Evolutionary conservation across 2,329 filamentous ascomycete genomes (phyloP).

Genomic region (Cordyceps javanica): DNA sequence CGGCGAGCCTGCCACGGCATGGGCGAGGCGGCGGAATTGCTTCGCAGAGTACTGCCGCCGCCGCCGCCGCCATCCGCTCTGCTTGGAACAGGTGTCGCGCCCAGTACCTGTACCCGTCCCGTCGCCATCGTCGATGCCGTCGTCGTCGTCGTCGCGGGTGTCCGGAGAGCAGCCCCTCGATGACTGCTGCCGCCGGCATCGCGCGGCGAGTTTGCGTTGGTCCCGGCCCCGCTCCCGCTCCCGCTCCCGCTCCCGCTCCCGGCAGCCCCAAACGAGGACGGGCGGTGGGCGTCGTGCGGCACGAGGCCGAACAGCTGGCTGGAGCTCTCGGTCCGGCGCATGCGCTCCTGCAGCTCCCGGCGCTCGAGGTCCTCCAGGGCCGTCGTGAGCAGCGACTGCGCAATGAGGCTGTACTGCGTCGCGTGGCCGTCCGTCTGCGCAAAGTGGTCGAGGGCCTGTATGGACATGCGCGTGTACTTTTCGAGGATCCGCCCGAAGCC

Average conservation of each 20-base stretch:
- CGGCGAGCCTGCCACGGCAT: background rate
- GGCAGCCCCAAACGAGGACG: too few species aligned
- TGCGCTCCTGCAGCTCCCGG: slow-evolving; percentile 40
- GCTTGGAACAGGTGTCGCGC: background rate
- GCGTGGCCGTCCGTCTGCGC: slow-evolving; percentile 44
- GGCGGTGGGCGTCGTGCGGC: slow-evolving; percentile 22
- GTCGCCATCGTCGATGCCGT: background rate
- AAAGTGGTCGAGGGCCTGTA: slow-evolving; percentile 43
- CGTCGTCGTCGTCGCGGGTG: background rate
- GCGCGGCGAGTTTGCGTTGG: background rate
- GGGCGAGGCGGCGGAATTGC: background rate
- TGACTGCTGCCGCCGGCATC: background rate
- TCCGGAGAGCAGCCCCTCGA: background rate
- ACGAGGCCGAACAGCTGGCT: slow-evolving; percentile 47
- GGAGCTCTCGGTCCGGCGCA: slow-evolving; percentile 42
- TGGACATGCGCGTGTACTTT: slow-evolving; percentile 42
- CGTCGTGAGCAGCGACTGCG: slow-evolving; percentile 41
- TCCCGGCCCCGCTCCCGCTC: background rate
- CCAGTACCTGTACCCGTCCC: background rate
- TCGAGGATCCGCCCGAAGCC: slow-evolving; percentile 47
- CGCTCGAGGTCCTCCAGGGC: slow-evolving; percentile 42
- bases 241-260: background rate
- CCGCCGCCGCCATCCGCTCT: background rate
- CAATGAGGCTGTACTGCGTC: slow-evolving; percentile 47
- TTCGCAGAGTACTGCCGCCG: background rate